Evolutionary conservation across 148 eudicot genomes (phyloP).

Genomic region (Camellia lanceoleosa): DNA sequence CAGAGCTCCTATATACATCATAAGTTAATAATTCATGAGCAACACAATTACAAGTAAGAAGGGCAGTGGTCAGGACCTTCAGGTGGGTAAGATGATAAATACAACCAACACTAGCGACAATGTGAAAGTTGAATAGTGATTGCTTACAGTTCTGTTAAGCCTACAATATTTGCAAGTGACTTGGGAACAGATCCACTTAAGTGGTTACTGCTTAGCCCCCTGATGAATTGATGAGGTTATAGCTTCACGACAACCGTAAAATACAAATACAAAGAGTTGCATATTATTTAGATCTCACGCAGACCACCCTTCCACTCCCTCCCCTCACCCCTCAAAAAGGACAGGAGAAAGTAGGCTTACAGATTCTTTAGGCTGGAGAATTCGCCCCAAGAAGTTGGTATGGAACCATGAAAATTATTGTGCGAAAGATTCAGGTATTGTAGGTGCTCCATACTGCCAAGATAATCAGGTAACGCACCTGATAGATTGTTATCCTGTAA

Average conservation of each 20-base stretch:
- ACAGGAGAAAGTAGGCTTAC: constrained; percentile 39
- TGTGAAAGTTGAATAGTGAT: neutral
- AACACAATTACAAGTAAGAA: neutral
- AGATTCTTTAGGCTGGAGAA: constrained; percentile 71
- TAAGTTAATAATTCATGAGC: neutral
- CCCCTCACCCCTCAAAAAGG: neutral
- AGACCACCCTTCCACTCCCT: neutral
- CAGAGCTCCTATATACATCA: too few species aligned
- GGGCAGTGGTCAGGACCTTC: neutral
- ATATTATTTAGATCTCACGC: neutral
- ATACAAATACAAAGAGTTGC: neutral
- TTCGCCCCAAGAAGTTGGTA: constrained; percentile 74
- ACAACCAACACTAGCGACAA: neutral
- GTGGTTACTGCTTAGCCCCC: constrained; percentile 33
- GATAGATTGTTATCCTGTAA: constrained; percentile 74
- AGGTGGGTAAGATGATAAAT: neutral
- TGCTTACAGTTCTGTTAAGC: constrained; percentile 38
- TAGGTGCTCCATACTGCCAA: constrained; percentile 56
- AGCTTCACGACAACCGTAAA: neutral
- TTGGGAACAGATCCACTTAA: constrained; percentile 40
- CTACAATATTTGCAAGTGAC: constrained; percentile 32
- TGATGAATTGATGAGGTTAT: constrained; percentile 18
- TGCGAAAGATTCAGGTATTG: constrained; percentile 66
- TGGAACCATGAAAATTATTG: constrained; percentile 65
- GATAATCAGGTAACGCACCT: constrained; percentile 68